These are phyloP conservation scores for Apodospora peruviana DNA, from an alignment of 495 filamentous ascomycete species.

Conservation along the genomic window DNA sequence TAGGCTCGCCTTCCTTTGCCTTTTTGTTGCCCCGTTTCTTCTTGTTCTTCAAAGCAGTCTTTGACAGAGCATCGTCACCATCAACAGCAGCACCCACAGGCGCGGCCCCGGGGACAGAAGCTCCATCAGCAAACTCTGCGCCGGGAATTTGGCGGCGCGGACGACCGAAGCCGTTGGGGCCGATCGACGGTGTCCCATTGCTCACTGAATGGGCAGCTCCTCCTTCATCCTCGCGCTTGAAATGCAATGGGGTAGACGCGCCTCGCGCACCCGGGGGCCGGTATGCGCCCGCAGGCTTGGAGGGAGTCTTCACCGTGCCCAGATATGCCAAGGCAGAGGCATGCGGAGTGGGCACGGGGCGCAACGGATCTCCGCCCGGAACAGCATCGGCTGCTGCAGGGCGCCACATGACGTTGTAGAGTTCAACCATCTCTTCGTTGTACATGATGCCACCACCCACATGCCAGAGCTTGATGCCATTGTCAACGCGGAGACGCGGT, in stretches of 20 bases:
- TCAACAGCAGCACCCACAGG: slow-evolving; percentile 49
- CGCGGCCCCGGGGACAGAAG: slow-evolving; percentile 68
- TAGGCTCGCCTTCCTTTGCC: slow-evolving; percentile 62
- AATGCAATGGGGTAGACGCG: slow-evolving; percentile 79
- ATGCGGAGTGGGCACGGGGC: slow-evolving; percentile 75
- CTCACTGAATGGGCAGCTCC: slow-evolving; percentile 78
- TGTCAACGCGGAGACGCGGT: slow-evolving; percentile 90
- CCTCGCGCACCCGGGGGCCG: slow-evolving; percentile 95
- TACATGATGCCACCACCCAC: slow-evolving; percentile 88
- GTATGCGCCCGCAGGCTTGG: slow-evolving; percentile 92
- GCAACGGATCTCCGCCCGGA: slow-evolving; percentile 66
- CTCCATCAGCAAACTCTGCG: slow-evolving; percentile 41
- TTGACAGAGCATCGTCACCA: slow-evolving; percentile 68
- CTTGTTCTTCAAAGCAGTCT: slow-evolving; percentile 93
- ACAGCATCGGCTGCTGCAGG: slow-evolving; percentile 59
- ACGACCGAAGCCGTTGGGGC: slow-evolving; percentile 76
- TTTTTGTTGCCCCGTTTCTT: slow-evolving; percentile 98
- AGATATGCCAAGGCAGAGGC: slow-evolving; percentile 78
- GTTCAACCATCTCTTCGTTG: slow-evolving; percentile 85
- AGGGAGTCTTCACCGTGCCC: slow-evolving; percentile 80
- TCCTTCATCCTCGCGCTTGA: slow-evolving; percentile 96
- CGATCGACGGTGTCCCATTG: slow-evolving; percentile 64
- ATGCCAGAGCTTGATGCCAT: slow-evolving; percentile 93
- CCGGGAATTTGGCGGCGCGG: slow-evolving; percentile 49
- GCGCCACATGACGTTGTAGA: slow-evolving; percentile 90